Evolutionary conservation across 2,329 filamentous ascomycete species (phyloP), one percentile per base, ranked within the genome.

Genomic region (Monosporascus sp.): DNA sequence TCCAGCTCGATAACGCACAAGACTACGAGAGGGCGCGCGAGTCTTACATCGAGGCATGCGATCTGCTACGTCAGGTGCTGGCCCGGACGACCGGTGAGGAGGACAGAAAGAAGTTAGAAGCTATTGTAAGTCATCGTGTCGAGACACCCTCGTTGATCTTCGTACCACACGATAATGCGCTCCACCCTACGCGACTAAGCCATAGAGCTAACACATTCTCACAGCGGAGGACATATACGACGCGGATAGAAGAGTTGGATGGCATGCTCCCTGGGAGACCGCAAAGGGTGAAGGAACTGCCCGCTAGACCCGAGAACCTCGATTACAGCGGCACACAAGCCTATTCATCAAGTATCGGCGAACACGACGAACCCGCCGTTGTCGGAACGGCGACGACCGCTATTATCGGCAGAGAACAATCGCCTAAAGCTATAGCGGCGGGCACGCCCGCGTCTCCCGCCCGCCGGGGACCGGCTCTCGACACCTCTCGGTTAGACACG

Each of bases 1-100:
- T 99, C 25, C 82, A 97, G 60, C 81, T 99, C 41, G 94, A 99
- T 72, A 97, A 97, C 80, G 91, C 90, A 15, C 89, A 94, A 65
- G 96, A 97, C 66, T 93, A 94, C 58, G 89, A 93, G 68, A 91
- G 90, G 41, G 94, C 94, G 18, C 86, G 95, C 67, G 84, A 90
- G 64, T 91, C 93, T 15, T 99, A 99, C 68, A 79, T 82, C 11
- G 94, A 99, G 72, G 94, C 95, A 4, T 99, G 94, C 67, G 82
- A 86, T 52, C 77, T 99, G 54, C 75, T 99, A 51, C 87, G 93
- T 61, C 86, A 95, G 64, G 94, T 99, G 5, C 88, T 99, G 74
- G 76, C 86, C 53, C 85, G 89, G 62, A 97, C 90, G 54, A 86
- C 86, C 11, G 90, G 87, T 7, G 86, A 92, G 36, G 91, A 96